Evolutionary conservation across 352 stramenopile genomes (phyloP), one percentile per base, ranked within the genome.

Genomic region (Globisporangium cederbergense): DNA sequence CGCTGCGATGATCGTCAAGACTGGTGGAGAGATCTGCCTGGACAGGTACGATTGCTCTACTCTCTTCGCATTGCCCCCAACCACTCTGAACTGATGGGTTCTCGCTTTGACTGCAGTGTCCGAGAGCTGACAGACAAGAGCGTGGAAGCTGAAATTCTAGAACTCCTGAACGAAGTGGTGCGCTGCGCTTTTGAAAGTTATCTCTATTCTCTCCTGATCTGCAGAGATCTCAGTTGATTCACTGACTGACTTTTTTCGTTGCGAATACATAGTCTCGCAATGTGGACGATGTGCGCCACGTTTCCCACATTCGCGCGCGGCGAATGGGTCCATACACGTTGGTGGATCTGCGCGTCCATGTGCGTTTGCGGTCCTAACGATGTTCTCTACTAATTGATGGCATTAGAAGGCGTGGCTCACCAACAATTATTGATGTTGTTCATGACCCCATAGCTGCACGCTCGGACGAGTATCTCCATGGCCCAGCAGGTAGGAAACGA

Each of bases 1-100:
- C 11, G 86, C 88, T 43, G 81, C 80, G 7, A 96, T 97, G 88
- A 96, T 97, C 55, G 75, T 92, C 49, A 95, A 93, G 69, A 95
- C 87, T 1, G 88, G 88, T n/a, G 75, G 74, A 9, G 79, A 93
- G 42, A 90, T 96, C 55, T 90, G 83, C 55, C 68, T 93, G 28
- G 83, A 95, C 64, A 95, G 86, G 80, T 87, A 45, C 20, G 16
- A 46, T 9, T 18, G 45, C 25, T 34, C 22, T n/a, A 9, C 40
- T n/a, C 3, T 36, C 16, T 36, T 4, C 3, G 5, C 18, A 0
- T 36, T 16, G 3, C 0, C 8, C 11, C 34, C 34, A 10, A 40
- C 7, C 34, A 40, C 22, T 25, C 1, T 60, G 25, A 20, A 46
- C 8, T 7, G 0, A 0, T 14, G 25, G 5, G 43, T 43, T 43